Base-by-base conservation (phyloP, 306 rosid species). In the Boehmeria nivea region DNA sequence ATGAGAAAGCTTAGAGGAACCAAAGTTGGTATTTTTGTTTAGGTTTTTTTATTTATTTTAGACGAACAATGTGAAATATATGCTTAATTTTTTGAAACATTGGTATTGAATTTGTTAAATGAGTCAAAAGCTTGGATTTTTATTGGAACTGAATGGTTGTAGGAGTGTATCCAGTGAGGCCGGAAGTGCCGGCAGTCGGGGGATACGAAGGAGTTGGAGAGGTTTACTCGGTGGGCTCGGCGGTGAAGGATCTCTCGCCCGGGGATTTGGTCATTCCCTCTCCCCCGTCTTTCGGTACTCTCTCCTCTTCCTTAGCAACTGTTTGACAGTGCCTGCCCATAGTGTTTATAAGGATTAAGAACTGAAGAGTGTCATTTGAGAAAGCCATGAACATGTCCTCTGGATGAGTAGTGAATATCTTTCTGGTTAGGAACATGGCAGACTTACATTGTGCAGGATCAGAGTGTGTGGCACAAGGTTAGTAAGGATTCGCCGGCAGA, bases 181-280 rank as follows among this genome's bases (percentile, higher is more conserved):
- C 94, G 13, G 72, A 81, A 34, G 83, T 71, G 18, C 98, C 98
- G 3, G 96, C 98, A 2, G 75, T 87, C 42, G 98, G 98, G 53
- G 98, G 98, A 5, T 71, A 87, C 22, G 98, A 91, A 75, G 98
- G 98, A 27, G 85, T 91, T 2, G 98, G 96, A 68, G 89, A 84
- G 73, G 89, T 91, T 31, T 66, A 74, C 27, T 76, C 78, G 0
- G 87, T 91, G 3, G 98, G 98, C 10, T 64, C 87, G 7, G 72
- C 76, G 0, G 95, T 90, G 15, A 60, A 72, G 4, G 70, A 62
- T 57, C 69, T 87, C 51, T 80, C 67, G 8, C 88, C 87, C 0
- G 95, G 98, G 6, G 98, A 90, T 31, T 74, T 80, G 88, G 95
- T 90, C 64, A 84, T 90, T 74, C 98, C 98, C 3, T 90, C 83